phyloP scores from a whole-genome alignment of 305 asterid species.

The Fraxinus greggii region DNA sequence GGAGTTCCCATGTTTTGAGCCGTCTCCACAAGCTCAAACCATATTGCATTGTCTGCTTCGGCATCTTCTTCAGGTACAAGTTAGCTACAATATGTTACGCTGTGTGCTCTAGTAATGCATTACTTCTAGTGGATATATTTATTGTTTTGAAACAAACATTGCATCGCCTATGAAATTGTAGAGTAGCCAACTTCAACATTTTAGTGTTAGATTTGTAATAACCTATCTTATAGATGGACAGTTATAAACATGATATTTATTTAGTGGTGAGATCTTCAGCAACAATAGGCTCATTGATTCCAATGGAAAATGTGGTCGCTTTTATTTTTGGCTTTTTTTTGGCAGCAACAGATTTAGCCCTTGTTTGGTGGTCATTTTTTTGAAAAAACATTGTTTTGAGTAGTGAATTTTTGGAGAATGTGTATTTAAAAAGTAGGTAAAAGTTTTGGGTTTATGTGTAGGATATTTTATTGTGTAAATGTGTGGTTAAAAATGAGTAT shows the following conservation, averaged over 20 bases:
- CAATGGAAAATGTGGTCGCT: background rate
- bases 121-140: background rate
- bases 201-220: background rate
- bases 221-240: background rate
- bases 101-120: background rate
- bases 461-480: background rate
- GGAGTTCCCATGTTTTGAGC: slow-evolving; percentile 99
- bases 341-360: background rate
- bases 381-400: too few species aligned
- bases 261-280: background rate
- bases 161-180: background rate
- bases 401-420: background rate
- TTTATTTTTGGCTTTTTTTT: background rate
- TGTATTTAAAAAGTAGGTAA: background rate
- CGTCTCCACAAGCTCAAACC: slow-evolving; percentile 98
- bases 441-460: background rate
- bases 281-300: background rate
- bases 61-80: slow-evolving; percentile 95
- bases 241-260: background rate
- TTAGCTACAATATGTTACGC: slow-evolving; percentile 9
- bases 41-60: slow-evolving; percentile 95
- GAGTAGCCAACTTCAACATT: background rate
- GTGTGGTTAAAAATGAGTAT: too few species aligned
- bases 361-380: too few species aligned
- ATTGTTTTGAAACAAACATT: background rate